These are phyloP conservation scores for Thelonectria rubi DNA, from an alignment of 2,329 filamentous ascomycete genomes.

Conservation along the genomic window DNA sequence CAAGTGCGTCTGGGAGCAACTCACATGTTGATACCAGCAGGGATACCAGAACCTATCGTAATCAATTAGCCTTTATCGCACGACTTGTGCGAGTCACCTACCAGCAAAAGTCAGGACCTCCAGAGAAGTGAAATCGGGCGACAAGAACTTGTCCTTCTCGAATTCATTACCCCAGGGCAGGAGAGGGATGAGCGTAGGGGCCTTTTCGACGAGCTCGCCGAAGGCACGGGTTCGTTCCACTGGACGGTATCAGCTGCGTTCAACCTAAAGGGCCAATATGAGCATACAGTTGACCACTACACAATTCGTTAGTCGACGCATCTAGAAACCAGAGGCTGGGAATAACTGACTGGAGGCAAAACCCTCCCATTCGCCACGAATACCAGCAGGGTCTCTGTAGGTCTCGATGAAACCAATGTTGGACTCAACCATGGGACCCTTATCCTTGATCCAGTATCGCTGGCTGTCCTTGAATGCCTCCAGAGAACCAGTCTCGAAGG, in stretches of 20 bases:
- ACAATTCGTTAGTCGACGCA: constrained; percentile 31
- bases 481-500: constrained; percentile 78
- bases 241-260: constrained; percentile 30
- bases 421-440: constrained; percentile 80
- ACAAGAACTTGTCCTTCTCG: constrained; percentile 95
- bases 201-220: constrained; percentile 81
- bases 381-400: constrained; percentile 82
- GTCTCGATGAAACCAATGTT: constrained; percentile 89
- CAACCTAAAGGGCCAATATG: background rate
- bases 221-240: constrained; percentile 89
- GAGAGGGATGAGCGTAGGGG: constrained; percentile 84
- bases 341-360: constrained; percentile 69
- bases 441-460: constrained; percentile 83
- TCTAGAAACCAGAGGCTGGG: background rate
- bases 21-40: constrained; percentile 72
- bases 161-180: constrained; percentile 90
- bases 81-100: constrained; percentile 16
- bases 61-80: constrained; percentile 39
- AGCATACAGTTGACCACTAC: constrained; percentile 72
- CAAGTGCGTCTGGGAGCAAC: constrained; percentile 13
- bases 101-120: constrained; percentile 83
- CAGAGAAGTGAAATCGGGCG: constrained; percentile 93
- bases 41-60: constrained; percentile 65
- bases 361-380: constrained; percentile 86
- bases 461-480: constrained; percentile 83